phyloP scores from a whole-genome alignment of 2,329 filamentous ascomycete species.

The Hypoxylon sp. region DNA sequence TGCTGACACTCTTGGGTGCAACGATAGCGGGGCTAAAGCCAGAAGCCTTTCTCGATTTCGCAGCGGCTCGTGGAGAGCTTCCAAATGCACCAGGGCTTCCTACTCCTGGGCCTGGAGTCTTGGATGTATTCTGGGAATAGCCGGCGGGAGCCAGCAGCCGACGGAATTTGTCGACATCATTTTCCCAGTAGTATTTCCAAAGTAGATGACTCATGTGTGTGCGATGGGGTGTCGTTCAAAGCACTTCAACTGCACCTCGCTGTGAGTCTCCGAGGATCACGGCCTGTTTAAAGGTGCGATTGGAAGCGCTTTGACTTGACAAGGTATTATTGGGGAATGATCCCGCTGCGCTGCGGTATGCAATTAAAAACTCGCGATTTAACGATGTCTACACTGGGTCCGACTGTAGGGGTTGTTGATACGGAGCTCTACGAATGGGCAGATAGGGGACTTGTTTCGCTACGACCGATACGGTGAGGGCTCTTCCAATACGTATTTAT shows the following conservation, averaged over 20 bases:
- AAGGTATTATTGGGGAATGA: slow-evolving; percentile 27
- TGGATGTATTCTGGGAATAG: slow-evolving; percentile 67
- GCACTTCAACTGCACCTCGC: slow-evolving; percentile 82
- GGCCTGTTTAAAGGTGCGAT: slow-evolving; percentile 89
- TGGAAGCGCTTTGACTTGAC: slow-evolving; percentile 56
- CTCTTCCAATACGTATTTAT: background rate
- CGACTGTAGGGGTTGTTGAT: slow-evolving; percentile 10
- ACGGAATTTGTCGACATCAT: slow-evolving; percentile 96
- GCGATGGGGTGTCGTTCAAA: slow-evolving; percentile 58
- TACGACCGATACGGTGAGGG: slow-evolving; percentile 9
- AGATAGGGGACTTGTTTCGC: slow-evolving; percentile 8
- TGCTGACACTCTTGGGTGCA: slow-evolving; percentile 62
- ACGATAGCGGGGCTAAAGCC: slow-evolving; percentile 63
- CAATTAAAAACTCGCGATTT: slow-evolving; percentile 4
- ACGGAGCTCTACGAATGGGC: slow-evolving; percentile 1
- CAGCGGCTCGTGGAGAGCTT: slow-evolving; percentile 65
- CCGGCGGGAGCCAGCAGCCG: slow-evolving; percentile 84
- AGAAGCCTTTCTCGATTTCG: slow-evolving; percentile 69
- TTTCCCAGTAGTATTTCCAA: slow-evolving; percentile 97
- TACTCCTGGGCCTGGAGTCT: slow-evolving; percentile 63
- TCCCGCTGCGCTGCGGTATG: slow-evolving; percentile 31
- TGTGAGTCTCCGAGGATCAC: slow-evolving; percentile 87
- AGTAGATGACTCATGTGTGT: slow-evolving; percentile 94
- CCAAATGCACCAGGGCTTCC: slow-evolving; percentile 60
- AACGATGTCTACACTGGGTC: slow-evolving; percentile 14